Percentiles rank a stretch among this genome's conserved stretches.
Conservation (phyloP, 176 grass and related monocot genomes). For the Eremochloa ophiuroides region DNA sequence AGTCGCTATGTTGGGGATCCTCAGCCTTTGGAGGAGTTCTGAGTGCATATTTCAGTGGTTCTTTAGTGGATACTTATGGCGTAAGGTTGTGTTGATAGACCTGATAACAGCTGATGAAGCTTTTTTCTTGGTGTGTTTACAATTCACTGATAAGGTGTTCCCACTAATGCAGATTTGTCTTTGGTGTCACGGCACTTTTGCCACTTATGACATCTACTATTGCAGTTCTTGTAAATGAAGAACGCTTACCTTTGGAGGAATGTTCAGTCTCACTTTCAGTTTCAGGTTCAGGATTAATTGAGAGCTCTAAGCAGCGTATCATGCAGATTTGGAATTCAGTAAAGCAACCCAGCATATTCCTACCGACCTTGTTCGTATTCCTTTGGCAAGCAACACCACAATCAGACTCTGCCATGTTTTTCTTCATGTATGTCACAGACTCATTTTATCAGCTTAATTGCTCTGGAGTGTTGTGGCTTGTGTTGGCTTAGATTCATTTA, state of each 20-base stretch:
- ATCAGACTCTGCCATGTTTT: conserved; percentile 95
- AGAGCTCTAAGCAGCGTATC: conserved; percentile 62
- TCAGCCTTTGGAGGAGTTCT: conserved; percentile 86
- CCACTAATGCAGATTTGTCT: conserved; percentile 70
- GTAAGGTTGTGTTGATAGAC: conserved; percentile 56
- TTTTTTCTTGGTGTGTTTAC: not conserved
- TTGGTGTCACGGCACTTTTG: conserved; percentile 88
- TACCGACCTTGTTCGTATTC: conserved; percentile 91
- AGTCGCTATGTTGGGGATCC: conserved; percentile 94
- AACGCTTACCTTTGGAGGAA: conserved; percentile 21
- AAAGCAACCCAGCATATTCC: conserved; percentile 79
- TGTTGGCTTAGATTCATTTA: not conserved
- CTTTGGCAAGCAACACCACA: conserved; percentile 98
- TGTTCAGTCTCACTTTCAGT: conserved; percentile 35
- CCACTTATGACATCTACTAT: conserved; percentile 87
- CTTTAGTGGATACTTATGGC: conserved; percentile 78
- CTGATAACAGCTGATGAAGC: not conserved
- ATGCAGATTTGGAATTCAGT: conserved; percentile 79
- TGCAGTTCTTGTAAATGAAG: conserved; percentile 93
- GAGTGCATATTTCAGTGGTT: conserved; percentile 97
- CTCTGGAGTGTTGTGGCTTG: conserved; percentile 12
- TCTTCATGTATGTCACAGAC: conserved; percentile 60
- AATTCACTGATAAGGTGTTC: conserved; percentile 26
- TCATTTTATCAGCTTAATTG: conserved; percentile 18
- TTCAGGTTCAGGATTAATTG: conserved; percentile 54